phyloP scores from a whole-genome alignment of 2,329 filamentous ascomycete genomes.

The Trichoderma asperellum region DNA sequence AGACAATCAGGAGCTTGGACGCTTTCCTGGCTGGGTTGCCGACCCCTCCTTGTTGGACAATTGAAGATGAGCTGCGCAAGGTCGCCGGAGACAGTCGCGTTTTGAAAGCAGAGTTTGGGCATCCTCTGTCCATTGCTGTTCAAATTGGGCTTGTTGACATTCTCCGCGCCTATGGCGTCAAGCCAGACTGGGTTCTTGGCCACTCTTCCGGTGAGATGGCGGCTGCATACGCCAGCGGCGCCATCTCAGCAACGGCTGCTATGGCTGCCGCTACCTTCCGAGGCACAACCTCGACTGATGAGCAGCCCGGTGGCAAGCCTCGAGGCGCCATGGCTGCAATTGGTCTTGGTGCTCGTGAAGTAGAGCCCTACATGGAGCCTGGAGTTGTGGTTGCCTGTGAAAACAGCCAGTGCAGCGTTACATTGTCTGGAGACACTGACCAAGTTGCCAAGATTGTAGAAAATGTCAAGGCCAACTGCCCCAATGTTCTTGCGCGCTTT shows the following conservation, averaged over 20 bases:
- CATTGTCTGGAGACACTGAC: conserved; percentile 41
- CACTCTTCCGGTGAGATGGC: conserved; percentile 52
- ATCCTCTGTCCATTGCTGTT: conserved; percentile 49
- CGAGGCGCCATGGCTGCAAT: conserved; percentile 47
- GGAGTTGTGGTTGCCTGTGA: conserved; percentile 42
- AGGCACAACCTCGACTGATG: conserved; percentile 34
- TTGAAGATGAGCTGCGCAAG: conserved; percentile 34
- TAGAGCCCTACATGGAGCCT: conserved; percentile 36
- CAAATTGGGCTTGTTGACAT: conserved; percentile 50
- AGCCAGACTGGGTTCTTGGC: conserved; percentile 44
- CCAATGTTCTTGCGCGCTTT: conserved; percentile 30
- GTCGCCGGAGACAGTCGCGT: conserved; percentile 28
- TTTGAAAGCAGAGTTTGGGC: conserved; percentile 42
- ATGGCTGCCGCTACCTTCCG: conserved; percentile 47
- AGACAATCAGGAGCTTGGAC: conserved; percentile 17
- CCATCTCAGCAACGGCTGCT: conserved; percentile 42
- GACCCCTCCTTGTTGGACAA: conserved; percentile 24
- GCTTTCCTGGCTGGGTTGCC: conserved; percentile 22
- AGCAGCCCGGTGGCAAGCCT: neutral
- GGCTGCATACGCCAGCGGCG: conserved; percentile 48
- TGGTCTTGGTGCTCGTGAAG: conserved; percentile 41
- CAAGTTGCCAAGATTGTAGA: conserved; percentile 34
- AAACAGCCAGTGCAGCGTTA: conserved; percentile 45
- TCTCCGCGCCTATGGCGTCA: conserved; percentile 40
- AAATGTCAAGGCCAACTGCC: conserved; percentile 42